Conservation (phyloP, 169 alveolate genomes). For the Plasmodium adleri region DNA sequence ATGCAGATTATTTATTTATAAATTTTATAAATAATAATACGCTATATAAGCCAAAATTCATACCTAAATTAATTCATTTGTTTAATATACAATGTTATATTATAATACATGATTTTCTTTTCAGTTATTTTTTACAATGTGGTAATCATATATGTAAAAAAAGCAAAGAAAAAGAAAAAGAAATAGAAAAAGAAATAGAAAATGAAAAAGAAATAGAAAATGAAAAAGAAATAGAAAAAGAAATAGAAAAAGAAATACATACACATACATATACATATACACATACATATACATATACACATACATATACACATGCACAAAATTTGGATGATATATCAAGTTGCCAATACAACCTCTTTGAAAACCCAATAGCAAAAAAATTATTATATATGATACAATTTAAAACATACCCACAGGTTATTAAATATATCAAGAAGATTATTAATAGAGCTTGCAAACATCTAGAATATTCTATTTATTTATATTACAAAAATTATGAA, state of each 20-base stretch:
- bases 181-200: too few relatives aligned
- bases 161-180: constrained; percentile 19
- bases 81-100: constrained; percentile 52
- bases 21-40: constrained; percentile 62
- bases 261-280: too few relatives aligned
- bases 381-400: constrained; percentile 21
- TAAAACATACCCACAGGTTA: constrained; percentile 46
- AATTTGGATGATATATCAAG: too few relatives aligned
- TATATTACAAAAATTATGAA: constrained; percentile 14
- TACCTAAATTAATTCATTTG: constrained; percentile 46
- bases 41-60: constrained; percentile 40
- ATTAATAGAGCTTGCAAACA: constrained; percentile 52
- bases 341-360: constrained; percentile 1
- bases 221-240: too few relatives aligned
- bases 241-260: too few relatives aligned
- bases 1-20: constrained; percentile 50
- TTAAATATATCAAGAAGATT: constrained; percentile 42
- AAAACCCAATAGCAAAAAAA: constrained; percentile 39
- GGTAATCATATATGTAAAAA: neutral
- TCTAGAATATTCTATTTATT: constrained; percentile 28
- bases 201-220: too few relatives aligned
- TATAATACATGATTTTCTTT: constrained; percentile 67
- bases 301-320: too few relatives aligned
- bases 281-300: too few relatives aligned
- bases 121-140: constrained; percentile 40